A percentile compares a stretch with the other conserved stretches of the same genome.
Conservation (phyloP, 2,329 filamentous ascomycete species). For the Rutstroemia sp. region DNA sequence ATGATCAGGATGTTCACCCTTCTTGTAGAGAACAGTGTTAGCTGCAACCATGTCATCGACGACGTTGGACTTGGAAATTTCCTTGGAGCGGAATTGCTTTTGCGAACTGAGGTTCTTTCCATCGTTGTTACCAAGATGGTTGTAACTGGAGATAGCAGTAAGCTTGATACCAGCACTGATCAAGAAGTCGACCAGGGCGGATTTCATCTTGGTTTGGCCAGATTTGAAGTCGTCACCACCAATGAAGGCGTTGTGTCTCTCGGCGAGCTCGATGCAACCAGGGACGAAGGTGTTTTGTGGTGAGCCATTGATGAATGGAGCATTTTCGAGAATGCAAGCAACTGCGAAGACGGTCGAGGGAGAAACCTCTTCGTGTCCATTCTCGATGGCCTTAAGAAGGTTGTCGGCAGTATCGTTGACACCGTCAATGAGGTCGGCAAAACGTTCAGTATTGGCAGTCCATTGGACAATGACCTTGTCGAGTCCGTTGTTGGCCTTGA, state of each 20-base stretch:
- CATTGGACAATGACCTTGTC: constrained; percentile 97
- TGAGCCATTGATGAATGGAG: constrained; percentile 97
- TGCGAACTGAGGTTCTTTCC: constrained; percentile 98
- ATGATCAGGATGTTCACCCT: constrained; percentile 94
- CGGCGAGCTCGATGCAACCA: constrained; percentile 81
- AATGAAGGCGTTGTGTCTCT: constrained; percentile 81
- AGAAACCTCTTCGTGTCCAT: constrained; percentile 82
- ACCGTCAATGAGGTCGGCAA: constrained; percentile 76
- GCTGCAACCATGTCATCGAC: constrained; percentile 99
- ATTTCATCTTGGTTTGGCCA: constrained; percentile 99
- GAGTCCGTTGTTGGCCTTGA: constrained; percentile 76
- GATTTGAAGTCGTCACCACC: constrained; percentile 99
- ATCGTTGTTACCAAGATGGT: constrained; percentile 98
- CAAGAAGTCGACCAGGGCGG: constrained; percentile 93
- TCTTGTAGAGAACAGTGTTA: constrained; percentile 82
- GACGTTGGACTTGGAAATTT: constrained; percentile 98
- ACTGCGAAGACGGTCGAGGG: constrained; percentile 96
- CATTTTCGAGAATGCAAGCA: constrained; percentile 80
- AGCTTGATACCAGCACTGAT: constrained; percentile 99
- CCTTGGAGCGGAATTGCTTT: constrained; percentile 98
- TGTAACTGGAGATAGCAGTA: constrained; percentile 97
- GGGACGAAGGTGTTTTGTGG: constrained; percentile 99
- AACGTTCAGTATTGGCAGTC: constrained; percentile 99
- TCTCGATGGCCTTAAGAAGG: constrained; percentile 77
- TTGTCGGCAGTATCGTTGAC: constrained; percentile 97